A percentile compares a stretch with the other conserved stretches of the same genome.
These are phyloP conservation scores for Boletus mariae DNA, from an alignment of 1,284 basidiomycete genomes.

Conservation along the genomic window DNA sequence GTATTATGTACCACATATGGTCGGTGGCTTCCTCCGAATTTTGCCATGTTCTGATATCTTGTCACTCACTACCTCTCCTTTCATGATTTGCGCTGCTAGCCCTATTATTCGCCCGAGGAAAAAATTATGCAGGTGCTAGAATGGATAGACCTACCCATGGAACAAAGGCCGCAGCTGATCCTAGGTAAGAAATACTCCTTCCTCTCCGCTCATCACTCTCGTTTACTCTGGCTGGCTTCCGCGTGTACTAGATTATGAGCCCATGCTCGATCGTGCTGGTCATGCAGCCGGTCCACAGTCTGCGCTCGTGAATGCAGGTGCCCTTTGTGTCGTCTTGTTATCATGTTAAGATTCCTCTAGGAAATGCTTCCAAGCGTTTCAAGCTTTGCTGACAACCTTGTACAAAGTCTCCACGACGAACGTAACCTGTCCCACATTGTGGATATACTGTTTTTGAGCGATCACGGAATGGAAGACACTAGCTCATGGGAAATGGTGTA, in stretches of 20 bases:
- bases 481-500: neutral
- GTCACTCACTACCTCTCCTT: neutral
- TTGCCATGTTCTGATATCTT: neutral
- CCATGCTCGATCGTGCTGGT: neutral
- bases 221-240: neutral
- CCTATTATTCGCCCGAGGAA: slow-evolving; percentile 25
- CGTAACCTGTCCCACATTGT: neutral
- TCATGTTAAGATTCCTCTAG: neutral
- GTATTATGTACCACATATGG: neutral
- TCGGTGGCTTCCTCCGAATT: slow-evolving; percentile 14
- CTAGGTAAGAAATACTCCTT: neutral
- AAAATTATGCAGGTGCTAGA: slow-evolving; percentile 64
- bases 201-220: neutral
- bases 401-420: neutral
- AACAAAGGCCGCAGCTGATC: neutral
- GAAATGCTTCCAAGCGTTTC: neutral
- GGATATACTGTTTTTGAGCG: neutral
- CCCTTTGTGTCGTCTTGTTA: neutral
- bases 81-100: slow-evolving; percentile 1
- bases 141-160: neutral
- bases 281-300: neutral
- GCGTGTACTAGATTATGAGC: neutral
- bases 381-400: neutral
- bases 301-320: neutral
- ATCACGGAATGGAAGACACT: neutral